Evolutionary conservation across 2,329 filamentous ascomycete genomes (phyloP), one percentile per base, ranked within the genome.

Genomic region (Lachnellula subtilissima): DNA sequence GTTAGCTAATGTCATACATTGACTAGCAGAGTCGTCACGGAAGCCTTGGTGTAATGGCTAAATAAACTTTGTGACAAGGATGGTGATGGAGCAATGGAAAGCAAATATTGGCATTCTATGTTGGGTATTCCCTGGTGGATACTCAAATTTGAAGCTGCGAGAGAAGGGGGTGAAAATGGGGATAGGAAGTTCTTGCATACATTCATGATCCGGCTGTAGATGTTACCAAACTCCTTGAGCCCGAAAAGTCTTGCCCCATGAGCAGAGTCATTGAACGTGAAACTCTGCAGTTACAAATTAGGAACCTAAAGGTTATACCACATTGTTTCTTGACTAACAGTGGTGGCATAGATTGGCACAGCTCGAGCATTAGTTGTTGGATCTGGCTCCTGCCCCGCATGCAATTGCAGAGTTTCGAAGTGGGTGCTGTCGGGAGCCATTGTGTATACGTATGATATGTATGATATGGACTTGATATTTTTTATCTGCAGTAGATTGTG

Each of bases 131-230:
- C 28, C 3, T 32, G 9, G 28, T 4, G 28, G 1, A 14, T 25
- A 2, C 14, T n/a, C 6, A 25, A 17, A 28, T 36, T 49, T 9
- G 17, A 15, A 49, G 15, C 2, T 49, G 28, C 17, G 14, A 17
- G 36, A 45, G 7, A 32, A 40, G 43, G 22, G 32, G 22, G 39
- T 9, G 37, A 32, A 17, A 15, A 37, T 19, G 35, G 39, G 51
- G 22, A n/a, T n/a, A n/a, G 17, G 22, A 15, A 7, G 6, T 15
- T 45, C 45, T 6, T 35, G 52, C 56, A 19, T 56, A 91, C 89
- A 75, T 97, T 97, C 88, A 89, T 91, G 67, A 99, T 91, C 62
- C 94, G 90, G 72, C 87, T 94, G 81, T 99, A 99, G 73, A 97
- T 96, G 76, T 97, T 97, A 23, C 67, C 94, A 68, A 90, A 88